Percentiles rank a stretch among this genome's conserved stretches.
These are phyloP conservation scores for Euphorbia tirucalli DNA, from an alignment of 345 rosid species.

Conservation along the genomic window DNA sequence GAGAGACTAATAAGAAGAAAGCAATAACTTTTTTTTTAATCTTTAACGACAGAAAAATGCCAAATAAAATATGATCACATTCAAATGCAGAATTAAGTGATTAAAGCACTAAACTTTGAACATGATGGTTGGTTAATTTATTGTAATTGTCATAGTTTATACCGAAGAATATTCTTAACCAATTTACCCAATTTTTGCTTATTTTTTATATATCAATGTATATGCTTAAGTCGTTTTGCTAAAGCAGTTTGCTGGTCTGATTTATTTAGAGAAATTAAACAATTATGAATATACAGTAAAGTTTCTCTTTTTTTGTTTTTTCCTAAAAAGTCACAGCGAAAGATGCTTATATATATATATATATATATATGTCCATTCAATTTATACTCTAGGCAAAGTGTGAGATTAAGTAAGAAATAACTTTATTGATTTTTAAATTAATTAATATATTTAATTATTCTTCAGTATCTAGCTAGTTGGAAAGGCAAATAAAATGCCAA, in stretches of 20 bases:
- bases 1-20: too few species aligned
- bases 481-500: too few species aligned
- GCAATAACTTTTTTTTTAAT: background rate
- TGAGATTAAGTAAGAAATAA: constrained; percentile 8
- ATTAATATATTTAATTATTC: too few species aligned
- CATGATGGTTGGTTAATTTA: background rate
- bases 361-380: background rate
- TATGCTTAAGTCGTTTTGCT: background rate
- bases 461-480: constrained; percentile 22
- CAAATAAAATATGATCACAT: background rate
- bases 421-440: background rate
- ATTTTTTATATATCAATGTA: background rate
- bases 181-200: background rate
- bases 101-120: background rate
- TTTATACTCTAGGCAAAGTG: background rate
- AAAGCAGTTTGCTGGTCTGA: background rate
- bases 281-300: too few species aligned
- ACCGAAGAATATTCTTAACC: background rate
- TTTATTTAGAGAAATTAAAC: background rate
- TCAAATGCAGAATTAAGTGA: background rate
- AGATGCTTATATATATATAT: background rate
- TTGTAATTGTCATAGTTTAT: background rate
- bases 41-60: background rate
- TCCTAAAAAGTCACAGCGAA: too few species aligned
- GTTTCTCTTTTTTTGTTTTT: too few species aligned